Evolutionary conservation across 352 stramenopile genomes (phyloP).

Genomic region (Phytopythium kandeliae): DNA sequence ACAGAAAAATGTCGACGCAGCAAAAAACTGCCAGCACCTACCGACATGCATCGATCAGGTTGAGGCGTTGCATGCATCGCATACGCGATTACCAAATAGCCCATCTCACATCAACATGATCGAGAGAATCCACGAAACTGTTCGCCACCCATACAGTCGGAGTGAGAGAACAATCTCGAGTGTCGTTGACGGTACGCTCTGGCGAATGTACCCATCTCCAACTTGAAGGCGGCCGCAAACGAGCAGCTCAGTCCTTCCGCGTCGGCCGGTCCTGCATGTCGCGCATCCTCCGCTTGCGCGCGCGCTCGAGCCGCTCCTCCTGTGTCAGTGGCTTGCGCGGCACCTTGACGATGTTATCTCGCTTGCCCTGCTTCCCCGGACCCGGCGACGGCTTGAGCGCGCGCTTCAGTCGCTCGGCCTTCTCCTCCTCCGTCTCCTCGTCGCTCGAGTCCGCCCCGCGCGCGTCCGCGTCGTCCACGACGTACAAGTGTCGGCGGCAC

Average conservation of each 20-base stretch:
- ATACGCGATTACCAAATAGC: no score
- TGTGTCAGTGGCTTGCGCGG: constrained; percentile 60
- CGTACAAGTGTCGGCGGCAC: constrained; percentile 47
- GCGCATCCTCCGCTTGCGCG: constrained; percentile 45
- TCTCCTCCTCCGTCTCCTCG: constrained; percentile 24
- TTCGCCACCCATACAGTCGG: no score
- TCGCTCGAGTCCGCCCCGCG: constrained; percentile 22
- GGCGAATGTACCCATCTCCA: constrained; percentile 2
- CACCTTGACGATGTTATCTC: constrained; percentile 47
- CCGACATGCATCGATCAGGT: no score
- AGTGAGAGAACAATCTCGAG: no score
- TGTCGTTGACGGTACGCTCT: no score
- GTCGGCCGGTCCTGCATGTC: constrained; percentile 69
- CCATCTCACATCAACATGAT: no score
- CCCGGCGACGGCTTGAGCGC: neutral
- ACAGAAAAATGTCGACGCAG: no score
- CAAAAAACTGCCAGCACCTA: no score
- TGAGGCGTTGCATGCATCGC: no score
- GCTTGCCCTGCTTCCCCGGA: constrained; percentile 20
- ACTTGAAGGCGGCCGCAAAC: neutral
- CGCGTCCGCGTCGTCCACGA: constrained; percentile 38
- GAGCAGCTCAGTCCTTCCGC: constrained; percentile 33
- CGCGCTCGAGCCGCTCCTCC: constrained; percentile 57
- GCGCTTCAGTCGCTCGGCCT: constrained; percentile 12
- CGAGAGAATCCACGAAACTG: no score